Evolutionary conservation across 225 moss, liverwort and hornwort genomes (phyloP), one percentile per base, ranked within the genome.

Genomic region (Bryoerythrophyllum caledonicum): DNA sequence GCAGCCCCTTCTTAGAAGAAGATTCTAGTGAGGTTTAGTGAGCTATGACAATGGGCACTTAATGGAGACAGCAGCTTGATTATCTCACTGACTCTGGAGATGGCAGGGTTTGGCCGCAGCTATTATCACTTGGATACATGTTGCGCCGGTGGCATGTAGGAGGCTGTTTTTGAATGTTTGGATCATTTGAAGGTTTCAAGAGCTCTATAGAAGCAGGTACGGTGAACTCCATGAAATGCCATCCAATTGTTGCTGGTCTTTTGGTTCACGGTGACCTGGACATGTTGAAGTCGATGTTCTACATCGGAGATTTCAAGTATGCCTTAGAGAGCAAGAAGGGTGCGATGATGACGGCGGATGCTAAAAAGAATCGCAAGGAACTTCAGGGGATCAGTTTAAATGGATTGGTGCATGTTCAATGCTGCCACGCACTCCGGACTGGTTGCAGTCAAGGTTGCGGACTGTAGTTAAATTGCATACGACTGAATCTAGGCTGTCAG

Each of bases 261-360:
- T 32, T 3, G 32, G 32, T 75, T 10, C 79, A 83, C 40, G 67
- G 8, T 5, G 78, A 82, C 7, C 34, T 82, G 3, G 70, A 78
- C 25, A 46, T 43, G 2, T 26, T 73, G 77, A 19, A 26, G 23
- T 49, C 44, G 23, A 10, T n/a, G 60, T 67, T 82, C 24, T 44
- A 4, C 7, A 49, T 78, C 3, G 81, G 53, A 9, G 40, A 57
- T 17, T 51, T 46, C 17, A 48, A 56, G 27, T 21, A 17, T 10
- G 40, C 34, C 65, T 63, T 49, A 19, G 59, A 52, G 30, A 65
- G 35, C 16, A 5, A 14, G 21, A 65, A 78, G 17, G 24, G 21
- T 21, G 52, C 11, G 6, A 35, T 24, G 16, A 41, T 82, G 14
- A 52, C 1, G 16, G 34, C 16, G 23, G 83, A 83, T 73, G 83